Evolutionary conservation across 2,329 filamentous ascomycete species (phyloP).

Genomic region (Paecilomyces formosus): DNA sequence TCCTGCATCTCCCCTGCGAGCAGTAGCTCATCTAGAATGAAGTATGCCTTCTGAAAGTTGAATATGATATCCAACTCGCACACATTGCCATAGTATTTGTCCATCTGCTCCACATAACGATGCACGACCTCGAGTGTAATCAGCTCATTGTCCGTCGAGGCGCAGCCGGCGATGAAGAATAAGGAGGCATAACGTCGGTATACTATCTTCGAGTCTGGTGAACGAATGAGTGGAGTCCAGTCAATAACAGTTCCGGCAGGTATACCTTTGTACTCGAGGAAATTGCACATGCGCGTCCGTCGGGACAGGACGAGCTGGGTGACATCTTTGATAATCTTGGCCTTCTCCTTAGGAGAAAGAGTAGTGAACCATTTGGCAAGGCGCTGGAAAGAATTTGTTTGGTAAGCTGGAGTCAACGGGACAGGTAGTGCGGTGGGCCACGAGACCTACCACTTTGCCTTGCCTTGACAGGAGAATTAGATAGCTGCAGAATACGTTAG

Average conservation of each 20-base stretch:
- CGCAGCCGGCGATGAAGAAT: constrained; percentile 97
- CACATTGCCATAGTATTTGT: constrained; percentile 99
- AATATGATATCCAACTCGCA: constrained; percentile 99
- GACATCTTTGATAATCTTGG: constrained; percentile 99
- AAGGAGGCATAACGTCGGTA: constrained; percentile 98
- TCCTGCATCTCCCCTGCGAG: constrained; percentile 96
- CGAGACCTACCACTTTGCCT: constrained; percentile 86
- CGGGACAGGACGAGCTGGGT: constrained; percentile 93
- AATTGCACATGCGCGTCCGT: constrained; percentile 99
- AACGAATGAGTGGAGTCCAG: constrained; percentile 7
- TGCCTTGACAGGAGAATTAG: constrained; percentile 94
- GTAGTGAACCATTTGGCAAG: constrained; percentile 99
- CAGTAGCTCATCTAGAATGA: constrained; percentile 93
- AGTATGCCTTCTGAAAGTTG: constrained; percentile 99
- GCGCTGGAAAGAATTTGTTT: constrained; percentile 54
- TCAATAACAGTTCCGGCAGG: background rate
- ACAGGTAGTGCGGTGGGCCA: constrained; percentile 30
- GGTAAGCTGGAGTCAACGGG: constrained; percentile 14
- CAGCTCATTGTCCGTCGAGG: constrained; percentile 95
- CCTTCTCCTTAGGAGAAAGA: constrained; percentile 94
- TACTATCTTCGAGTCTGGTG: constrained; percentile 88
- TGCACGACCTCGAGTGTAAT: constrained; percentile 98
- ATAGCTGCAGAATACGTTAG: constrained; percentile 57
- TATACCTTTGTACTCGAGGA: constrained; percentile 95
- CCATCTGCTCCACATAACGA: constrained; percentile 99